These are phyloP conservation scores for Aegilops sharonensis DNA, from an alignment of 176 grass and related monocot genomes.

Conservation along the genomic window DNA sequence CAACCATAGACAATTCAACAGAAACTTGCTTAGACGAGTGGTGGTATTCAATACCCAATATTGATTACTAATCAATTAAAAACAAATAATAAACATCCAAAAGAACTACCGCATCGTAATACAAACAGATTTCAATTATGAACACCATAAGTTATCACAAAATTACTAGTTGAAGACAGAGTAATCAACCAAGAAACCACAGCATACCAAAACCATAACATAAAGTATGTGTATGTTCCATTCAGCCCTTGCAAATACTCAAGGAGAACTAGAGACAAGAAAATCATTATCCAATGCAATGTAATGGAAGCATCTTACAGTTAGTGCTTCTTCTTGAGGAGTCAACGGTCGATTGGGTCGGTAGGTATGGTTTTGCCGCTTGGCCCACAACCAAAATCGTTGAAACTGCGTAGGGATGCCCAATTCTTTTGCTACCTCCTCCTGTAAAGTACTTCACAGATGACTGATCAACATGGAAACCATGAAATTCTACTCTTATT, in stretches of 20 bases:
- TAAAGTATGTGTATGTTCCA: background rate
- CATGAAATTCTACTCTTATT: constrained; percentile 5
- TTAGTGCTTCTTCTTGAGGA: constrained; percentile 72
- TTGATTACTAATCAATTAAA: background rate
- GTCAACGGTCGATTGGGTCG: constrained; percentile 88
- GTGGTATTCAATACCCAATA: background rate
- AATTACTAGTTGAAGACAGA: background rate
- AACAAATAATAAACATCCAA: background rate
- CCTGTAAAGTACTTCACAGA: constrained; percentile 81
- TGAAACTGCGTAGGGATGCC: constrained; percentile 84
- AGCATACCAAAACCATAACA: background rate
- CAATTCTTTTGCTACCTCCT: constrained; percentile 94
- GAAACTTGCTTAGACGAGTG: background rate
- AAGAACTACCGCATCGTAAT: background rate
- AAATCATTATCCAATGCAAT: constrained; percentile 6
- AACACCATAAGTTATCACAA: constrained; percentile 5
- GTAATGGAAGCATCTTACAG: constrained; percentile 65
- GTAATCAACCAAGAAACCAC: background rate
- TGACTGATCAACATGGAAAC: constrained; percentile 43
- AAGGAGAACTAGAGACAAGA: constrained; percentile 5
- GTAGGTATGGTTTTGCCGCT: constrained; percentile 97
- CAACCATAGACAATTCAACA: constrained; percentile 10
- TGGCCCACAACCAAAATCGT: constrained; percentile 98
- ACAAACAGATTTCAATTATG: background rate
- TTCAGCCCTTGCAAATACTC: background rate